These are phyloP conservation scores for Solanum hybrid DNA, from an alignment of 305 asterid genomes.

Conservation along the genomic window DNA sequence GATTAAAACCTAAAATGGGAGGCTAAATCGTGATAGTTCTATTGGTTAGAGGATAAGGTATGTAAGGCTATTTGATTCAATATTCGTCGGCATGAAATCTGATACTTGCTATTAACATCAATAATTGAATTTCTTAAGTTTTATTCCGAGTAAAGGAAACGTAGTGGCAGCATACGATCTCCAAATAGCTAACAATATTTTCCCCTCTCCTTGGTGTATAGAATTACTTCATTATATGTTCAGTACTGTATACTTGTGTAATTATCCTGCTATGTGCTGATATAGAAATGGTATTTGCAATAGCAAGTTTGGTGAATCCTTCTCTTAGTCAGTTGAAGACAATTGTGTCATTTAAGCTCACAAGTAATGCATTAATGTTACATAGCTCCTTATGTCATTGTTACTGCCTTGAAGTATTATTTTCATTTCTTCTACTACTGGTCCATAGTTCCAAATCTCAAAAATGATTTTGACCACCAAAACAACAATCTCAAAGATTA, in stretches of 20 bases:
- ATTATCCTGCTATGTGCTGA: background rate
- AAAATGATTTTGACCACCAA: too few relatives aligned
- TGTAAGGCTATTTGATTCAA: background rate
- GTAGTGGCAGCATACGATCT: background rate
- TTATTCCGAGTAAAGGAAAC: background rate
- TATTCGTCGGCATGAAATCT: background rate
- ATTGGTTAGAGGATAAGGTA: background rate
- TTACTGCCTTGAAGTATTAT: too few relatives aligned
- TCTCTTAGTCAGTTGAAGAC: background rate
- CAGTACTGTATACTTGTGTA: too few relatives aligned
- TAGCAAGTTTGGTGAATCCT: background rate
- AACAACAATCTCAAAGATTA: too few relatives aligned
- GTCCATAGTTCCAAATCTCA: too few relatives aligned
- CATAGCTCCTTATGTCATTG: too few relatives aligned
- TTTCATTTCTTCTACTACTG: too few relatives aligned
- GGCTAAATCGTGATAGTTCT: background rate
- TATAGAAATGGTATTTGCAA: too few relatives aligned
- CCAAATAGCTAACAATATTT: background rate
- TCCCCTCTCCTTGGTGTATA: background rate
- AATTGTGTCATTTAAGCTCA: too few relatives aligned
- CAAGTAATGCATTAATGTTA: too few relatives aligned
- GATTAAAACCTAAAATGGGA: background rate
- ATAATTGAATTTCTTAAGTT: too few relatives aligned
- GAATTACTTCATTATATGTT: background rate
- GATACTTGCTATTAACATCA: background rate